phyloP scores from a whole-genome alignment of 768 basidiomycete genomes.

The Russula virescens region DNA sequence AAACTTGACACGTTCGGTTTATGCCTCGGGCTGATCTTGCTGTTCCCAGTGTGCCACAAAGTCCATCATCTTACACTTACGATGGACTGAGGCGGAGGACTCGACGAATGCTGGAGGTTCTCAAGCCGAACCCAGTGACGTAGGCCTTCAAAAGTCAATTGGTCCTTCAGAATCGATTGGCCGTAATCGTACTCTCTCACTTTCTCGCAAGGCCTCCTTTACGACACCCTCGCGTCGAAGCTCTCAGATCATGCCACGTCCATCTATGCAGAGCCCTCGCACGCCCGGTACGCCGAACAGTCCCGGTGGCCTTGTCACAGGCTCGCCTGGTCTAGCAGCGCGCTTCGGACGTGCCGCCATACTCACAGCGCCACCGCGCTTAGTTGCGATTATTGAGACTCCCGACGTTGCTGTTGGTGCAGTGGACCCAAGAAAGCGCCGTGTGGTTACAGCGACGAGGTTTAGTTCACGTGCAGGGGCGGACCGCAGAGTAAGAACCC shows the following conservation, averaged over 20 bases:
- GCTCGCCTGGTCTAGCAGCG: conserved; percentile 35
- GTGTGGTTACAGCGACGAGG: conserved; percentile 82
- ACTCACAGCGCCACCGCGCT: conserved; percentile 75
- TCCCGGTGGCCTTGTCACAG: conserved; percentile 24
- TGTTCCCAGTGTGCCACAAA: conserved; percentile 73
- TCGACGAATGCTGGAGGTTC: conserved; percentile 22
- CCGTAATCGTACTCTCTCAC: conserved; percentile 39
- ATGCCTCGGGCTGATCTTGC: neutral
- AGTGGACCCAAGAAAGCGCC: conserved; percentile 75
- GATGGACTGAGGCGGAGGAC: conserved; percentile 73
- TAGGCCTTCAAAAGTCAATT: conserved; percentile 26
- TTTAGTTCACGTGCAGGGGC: conserved; percentile 82
- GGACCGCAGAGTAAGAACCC: conserved; percentile 61
- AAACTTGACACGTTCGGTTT: conserved; percentile 26
- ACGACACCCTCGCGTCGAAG: conserved; percentile 40
- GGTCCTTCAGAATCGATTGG: conserved; percentile 27
- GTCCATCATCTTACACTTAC: conserved; percentile 75
- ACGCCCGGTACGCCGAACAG: conserved; percentile 46
- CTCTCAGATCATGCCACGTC: conserved; percentile 26
- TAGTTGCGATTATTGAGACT: conserved; percentile 79
- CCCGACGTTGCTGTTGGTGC: conserved; percentile 88
- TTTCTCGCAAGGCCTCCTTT: conserved; percentile 49
- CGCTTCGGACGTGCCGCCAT: conserved; percentile 67
- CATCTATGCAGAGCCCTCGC: conserved; percentile 34
- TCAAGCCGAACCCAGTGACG: conserved; percentile 21